Conservation (phyloP, 345 rosid genomes). For the Hibiscus tridactylites region DNA sequence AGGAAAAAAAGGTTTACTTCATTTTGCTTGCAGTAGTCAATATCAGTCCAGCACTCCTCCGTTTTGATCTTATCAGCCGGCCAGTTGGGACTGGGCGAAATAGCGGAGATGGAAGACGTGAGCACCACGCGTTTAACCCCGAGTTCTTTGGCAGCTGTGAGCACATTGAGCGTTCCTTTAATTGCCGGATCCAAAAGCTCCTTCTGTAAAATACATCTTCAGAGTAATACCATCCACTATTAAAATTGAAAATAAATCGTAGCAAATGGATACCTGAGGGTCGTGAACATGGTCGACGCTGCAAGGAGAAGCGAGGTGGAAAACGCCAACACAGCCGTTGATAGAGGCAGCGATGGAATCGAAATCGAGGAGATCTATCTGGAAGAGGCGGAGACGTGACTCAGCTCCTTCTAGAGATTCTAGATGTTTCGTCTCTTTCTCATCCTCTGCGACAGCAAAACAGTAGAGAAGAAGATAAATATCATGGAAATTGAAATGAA, state of each 20-base stretch:
- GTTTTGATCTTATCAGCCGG: constrained; percentile 60
- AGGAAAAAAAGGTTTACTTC: constrained; percentile 32
- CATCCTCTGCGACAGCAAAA: constrained; percentile 39
- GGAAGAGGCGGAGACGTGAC: constrained; percentile 70
- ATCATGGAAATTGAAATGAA: not conserved
- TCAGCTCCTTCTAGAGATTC: constrained; percentile 69
- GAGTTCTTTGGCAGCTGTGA: constrained; percentile 63
- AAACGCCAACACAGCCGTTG: constrained; percentile 66
- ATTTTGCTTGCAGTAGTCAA: constrained; percentile 60
- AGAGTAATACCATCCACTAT: not conserved
- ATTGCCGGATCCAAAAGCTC: constrained; percentile 83
- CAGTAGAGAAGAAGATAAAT: not conserved
- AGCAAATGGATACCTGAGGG: constrained; percentile 46
- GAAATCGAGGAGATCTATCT: constrained; percentile 81
- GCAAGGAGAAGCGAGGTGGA: constrained; percentile 94
- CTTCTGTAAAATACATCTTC: constrained; percentile 27
- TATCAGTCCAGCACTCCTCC: constrained; percentile 85
- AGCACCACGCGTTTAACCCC: constrained; percentile 81
- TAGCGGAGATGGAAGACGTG: constrained; percentile 75
- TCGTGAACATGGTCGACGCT: constrained; percentile 62
- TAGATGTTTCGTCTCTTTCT: constrained; percentile 75
- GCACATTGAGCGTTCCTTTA: constrained; percentile 70
- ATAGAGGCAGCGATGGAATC: constrained; percentile 55
- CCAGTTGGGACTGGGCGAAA: constrained; percentile 81
- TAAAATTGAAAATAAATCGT: not conserved